Conservation (phyloP, 73 alveolate species). For the Symbiodinium natans region DNA sequence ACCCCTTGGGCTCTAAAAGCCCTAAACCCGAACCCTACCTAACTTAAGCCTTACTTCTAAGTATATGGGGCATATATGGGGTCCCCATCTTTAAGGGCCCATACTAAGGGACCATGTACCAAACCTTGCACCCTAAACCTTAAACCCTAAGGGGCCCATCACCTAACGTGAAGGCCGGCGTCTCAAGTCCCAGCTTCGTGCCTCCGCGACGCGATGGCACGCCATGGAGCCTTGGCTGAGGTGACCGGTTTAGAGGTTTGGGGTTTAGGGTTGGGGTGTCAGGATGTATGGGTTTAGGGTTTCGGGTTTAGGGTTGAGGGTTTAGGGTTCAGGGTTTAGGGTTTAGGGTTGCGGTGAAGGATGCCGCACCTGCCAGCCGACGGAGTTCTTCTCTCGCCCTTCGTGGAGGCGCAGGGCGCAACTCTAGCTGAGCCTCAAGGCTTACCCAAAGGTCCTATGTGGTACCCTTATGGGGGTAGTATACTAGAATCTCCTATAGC, state of each 20-base stretch:
- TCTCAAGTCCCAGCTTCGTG: background rate
- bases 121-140: background rate
- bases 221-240: background rate
- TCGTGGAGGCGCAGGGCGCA: background rate
- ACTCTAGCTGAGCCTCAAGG: no score
- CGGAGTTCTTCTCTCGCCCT: conserved; percentile 26
- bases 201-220: background rate
- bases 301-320: background rate
- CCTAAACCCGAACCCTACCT: no score
- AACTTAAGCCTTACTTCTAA: no score
- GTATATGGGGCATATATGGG: no score
- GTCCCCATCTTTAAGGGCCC: no score
- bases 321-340: background rate
- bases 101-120: no score
- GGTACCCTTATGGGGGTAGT: no score
- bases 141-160: background rate
- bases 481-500: no score
- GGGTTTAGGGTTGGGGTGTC: no score
- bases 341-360: background rate
- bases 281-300: background rate
- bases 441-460: no score
- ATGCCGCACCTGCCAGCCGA: conserved; percentile 22
- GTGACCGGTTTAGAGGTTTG: no score
- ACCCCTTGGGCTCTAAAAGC: no score
- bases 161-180: background rate